Base-by-base conservation (phyloP, 23 red algal genomes). In the Gracilaria gracilis region DNA sequence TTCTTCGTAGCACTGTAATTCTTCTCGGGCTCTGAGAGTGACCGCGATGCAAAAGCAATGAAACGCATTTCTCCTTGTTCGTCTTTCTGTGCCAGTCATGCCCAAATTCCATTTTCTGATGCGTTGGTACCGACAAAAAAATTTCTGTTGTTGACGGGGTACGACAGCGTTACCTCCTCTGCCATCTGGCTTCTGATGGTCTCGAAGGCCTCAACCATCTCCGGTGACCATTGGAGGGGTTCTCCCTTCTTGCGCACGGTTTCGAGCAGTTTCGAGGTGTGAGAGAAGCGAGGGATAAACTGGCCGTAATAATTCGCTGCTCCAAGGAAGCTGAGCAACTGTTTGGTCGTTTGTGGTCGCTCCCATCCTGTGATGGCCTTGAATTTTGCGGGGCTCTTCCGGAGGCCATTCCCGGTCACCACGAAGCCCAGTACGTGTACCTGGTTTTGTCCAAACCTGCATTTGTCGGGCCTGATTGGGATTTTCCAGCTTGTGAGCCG, bases 391-490 rank as follows among this genome's bases (percentile, higher is more conserved):
- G 48, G 58, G 42, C 69, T 54, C 31, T 55, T 42, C 13, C 58
- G 29, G 55, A 85, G 36, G 39, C 11, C 61, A 13, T 67, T 28
- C 29, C 62, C 62, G 38, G 28, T 42, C 9, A 85, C 24, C 9
- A 76, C 37, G 46, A 53, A 67, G 13, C 0, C 84, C 33, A 88
- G 38, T 25, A 88, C 8, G 23, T 47, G 0, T 14, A 88, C 31
- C 23, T 88, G 15, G 27, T 51, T 35, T 28, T 75, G 49, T 7
- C 24, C 84, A 57, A 88, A 75, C 5, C 40, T 21, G 53, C 67
- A 88, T 38, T 75, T 88, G 48, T 72, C 54, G 14, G 54, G 7
- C n/a, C 70, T 75, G 28, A 88, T 29, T 44, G 40, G 67, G 12
- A 75, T 48, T 15, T 48, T 21, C 46, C 25, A 51, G 17, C 31